phyloP scores from a whole-genome alignment of 2,329 filamentous ascomycete species.

The Penicillium sp. region DNA sequence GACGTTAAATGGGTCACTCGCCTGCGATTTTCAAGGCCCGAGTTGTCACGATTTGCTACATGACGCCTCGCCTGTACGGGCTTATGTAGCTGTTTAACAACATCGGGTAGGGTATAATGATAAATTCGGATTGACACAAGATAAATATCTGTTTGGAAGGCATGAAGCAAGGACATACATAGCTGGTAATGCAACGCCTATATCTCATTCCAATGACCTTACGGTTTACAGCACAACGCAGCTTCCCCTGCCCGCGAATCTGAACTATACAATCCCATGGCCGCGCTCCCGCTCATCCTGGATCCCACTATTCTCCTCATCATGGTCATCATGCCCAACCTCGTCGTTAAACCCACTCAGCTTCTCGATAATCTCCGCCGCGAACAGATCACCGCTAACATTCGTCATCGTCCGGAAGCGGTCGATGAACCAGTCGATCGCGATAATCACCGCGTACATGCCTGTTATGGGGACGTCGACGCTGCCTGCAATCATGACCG shows the following conservation, averaged over 20 bases:
- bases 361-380: conserved; percentile 8
- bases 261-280: background rate
- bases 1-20: no score
- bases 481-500: conserved; percentile 16
- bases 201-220: no score
- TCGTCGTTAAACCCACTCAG: conserved; percentile 9
- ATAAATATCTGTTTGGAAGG: no score
- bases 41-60: no score
- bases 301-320: background rate
- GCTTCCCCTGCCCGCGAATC: background rate
- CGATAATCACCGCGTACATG: conserved; percentile 16
- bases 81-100: no score
- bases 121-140: no score
- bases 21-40: no score
- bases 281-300: background rate
- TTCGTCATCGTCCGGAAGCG: conserved; percentile 14
- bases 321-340: background rate
- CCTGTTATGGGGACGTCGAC: conserved; percentile 13
- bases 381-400: conserved; percentile 12
- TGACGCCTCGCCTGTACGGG: no score
- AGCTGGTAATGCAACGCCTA: no score
- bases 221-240: no score
- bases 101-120: no score
- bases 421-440: conserved; percentile 16
- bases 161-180: no score